Percentiles rank a stretch among this genome's conserved stretches.
Evolutionary conservation across 2,329 filamentous ascomycete genomes (phyloP).

Genomic region (Aspergillus brasiliensis): DNA sequence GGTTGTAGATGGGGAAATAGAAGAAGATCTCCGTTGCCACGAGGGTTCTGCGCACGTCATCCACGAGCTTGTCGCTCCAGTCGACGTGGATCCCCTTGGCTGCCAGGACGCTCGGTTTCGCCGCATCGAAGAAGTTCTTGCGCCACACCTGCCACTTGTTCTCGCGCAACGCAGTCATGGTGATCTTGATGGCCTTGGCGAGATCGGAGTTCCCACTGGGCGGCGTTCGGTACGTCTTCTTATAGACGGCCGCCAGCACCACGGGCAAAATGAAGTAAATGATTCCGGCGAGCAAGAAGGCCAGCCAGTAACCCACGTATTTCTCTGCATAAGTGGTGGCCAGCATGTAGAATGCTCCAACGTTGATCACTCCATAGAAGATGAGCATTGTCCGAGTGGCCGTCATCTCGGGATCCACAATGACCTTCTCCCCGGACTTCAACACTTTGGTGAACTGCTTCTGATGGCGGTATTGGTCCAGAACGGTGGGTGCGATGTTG

Average conservation of each 20-base stretch:
- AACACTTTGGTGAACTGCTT: slow-evolving; percentile 47
- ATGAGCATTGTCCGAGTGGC: slow-evolving; percentile 39
- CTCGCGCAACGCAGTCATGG: slow-evolving; percentile 32
- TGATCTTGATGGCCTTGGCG: slow-evolving; percentile 36
- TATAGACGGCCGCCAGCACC: slow-evolving; percentile 37
- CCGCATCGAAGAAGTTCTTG: slow-evolving; percentile 38
- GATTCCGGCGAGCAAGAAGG: slow-evolving; percentile 33
- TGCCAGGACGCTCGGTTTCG: slow-evolving; percentile 35
- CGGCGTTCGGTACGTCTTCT: slow-evolving; percentile 33
- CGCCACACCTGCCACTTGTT: slow-evolving; percentile 37
- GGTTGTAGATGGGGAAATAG: slow-evolving; percentile 42
- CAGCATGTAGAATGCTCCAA: slow-evolving; percentile 39
- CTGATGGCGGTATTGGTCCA: slow-evolving; percentile 46
- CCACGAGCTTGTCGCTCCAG: slow-evolving; percentile 40
- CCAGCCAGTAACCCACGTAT: slow-evolving; percentile 44
- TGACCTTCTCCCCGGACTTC: slow-evolving; percentile 48
- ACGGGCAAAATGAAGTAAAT: slow-evolving; percentile 42
- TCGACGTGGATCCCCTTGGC: slow-evolving; percentile 30
- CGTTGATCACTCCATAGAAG: slow-evolving; percentile 38
- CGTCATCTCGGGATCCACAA: slow-evolving; percentile 52
- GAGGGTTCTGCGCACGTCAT: slow-evolving; percentile 38
- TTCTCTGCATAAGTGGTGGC: slow-evolving; percentile 47
- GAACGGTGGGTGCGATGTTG: slow-evolving; percentile 46
- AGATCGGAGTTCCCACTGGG: slow-evolving; percentile 38
- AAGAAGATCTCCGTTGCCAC: slow-evolving; percentile 40